A percentile compares a stretch with the other conserved stretches of the same genome.
phyloP scores from a whole-genome alignment of 257 asterid genomes.

The Solanum chiquidenum region DNA sequence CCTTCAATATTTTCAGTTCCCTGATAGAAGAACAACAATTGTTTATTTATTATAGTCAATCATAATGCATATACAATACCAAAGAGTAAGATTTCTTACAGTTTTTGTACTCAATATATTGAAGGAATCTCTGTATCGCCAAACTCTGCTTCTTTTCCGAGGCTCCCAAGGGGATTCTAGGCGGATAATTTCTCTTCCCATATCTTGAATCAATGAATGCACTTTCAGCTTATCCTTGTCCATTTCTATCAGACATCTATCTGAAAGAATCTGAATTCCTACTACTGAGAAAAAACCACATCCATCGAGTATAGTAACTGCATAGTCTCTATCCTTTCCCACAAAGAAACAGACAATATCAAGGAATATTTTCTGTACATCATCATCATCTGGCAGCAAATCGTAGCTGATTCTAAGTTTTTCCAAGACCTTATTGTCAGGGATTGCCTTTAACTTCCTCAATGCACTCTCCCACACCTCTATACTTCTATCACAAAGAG shows the following conservation, averaged over 20 bases:
- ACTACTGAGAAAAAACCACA: not conserved
- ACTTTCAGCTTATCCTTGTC: not conserved
- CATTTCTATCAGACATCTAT: not conserved
- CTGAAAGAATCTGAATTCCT: not conserved
- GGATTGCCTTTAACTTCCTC: not conserved
- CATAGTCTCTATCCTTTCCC: not conserved
- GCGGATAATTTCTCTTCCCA: conserved; percentile 9
- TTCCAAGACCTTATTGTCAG: not conserved
- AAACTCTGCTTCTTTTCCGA: conserved; percentile 4
- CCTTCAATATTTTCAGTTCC: conserved; percentile 8
- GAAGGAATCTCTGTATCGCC: not conserved
- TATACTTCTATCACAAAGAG: not conserved
- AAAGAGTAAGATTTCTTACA: not conserved
- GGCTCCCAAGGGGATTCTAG: conserved; percentile 8
- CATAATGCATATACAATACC: not conserved
- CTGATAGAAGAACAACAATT: not conserved
- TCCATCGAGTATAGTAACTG: not conserved
- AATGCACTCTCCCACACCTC: conserved; percentile 7
- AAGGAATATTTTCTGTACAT: not conserved
- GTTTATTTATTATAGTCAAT: not conserved
- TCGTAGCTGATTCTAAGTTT: conserved; percentile 6
- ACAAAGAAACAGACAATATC: conserved; percentile 9
- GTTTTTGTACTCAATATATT: not conserved
- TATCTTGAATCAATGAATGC: conserved; percentile 6
- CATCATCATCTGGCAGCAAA: not conserved